These are phyloP conservation scores for Panellus pusillus DNA, from an alignment of 768 basidiomycete species.

Conservation along the genomic window DNA sequence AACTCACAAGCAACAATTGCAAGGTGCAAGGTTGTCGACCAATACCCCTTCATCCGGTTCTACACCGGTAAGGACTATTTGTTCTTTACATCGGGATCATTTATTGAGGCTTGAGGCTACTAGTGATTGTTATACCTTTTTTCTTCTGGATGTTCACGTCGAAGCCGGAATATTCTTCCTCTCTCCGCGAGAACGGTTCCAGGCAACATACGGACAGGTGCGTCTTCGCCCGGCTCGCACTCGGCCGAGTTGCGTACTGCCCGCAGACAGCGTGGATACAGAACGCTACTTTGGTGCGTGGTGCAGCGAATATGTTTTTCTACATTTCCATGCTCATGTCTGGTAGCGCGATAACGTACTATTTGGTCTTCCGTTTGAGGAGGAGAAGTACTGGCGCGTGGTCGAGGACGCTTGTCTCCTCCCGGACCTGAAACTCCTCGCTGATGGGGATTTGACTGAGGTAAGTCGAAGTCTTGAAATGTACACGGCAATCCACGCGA, in stretches of 20 bases:
- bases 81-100: not conserved
- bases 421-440: slow-evolving; percentile 62
- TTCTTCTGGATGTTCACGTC: slow-evolving; percentile 9
- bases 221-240: not conserved
- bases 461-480: no score
- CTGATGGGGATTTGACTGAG: slow-evolving; percentile 73
- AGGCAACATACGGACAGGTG: slow-evolving; percentile 18
- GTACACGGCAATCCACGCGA: no score
- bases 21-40: slow-evolving; percentile 13
- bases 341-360: slow-evolving; percentile 61
- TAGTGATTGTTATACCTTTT: not conserved
- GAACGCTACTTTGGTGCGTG: slow-evolving; percentile 57
- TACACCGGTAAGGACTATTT: not conserved
- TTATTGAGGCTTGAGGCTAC: not conserved
- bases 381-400: slow-evolving; percentile 64
- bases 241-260: slow-evolving; percentile 66
- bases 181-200: not conserved
- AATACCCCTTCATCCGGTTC: slow-evolving; percentile 17
- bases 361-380: slow-evolving; percentile 65
- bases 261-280: slow-evolving; percentile 80
- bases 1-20: no score
- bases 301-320: not conserved
- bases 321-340: not conserved
- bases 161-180: not conserved
- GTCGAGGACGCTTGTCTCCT: slow-evolving; percentile 59